These are phyloP conservation scores for Bipolaris bicolor DNA, from an alignment of 2,329 filamentous ascomycete species.

Conservation along the genomic window DNA sequence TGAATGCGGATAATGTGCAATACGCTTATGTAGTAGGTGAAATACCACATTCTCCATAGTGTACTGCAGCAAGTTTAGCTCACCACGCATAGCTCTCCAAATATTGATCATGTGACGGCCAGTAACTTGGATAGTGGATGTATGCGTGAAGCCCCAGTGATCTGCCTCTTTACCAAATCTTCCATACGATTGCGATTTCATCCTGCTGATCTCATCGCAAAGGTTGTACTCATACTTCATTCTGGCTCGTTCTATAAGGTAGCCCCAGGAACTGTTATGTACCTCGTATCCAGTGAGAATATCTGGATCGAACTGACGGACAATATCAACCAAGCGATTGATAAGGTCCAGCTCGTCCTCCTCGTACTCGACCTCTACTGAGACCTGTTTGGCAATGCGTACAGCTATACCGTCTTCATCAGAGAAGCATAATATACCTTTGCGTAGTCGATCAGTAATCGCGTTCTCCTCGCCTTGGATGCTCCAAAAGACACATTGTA, in stretches of 20 bases:
- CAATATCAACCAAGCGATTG: constrained; percentile 83
- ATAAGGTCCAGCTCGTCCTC: constrained; percentile 82
- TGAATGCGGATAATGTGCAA: constrained; percentile 83
- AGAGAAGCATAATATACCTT: constrained; percentile 76
- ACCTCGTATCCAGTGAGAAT: constrained; percentile 95
- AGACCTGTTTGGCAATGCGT: constrained; percentile 67
- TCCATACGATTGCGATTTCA: constrained; percentile 82
- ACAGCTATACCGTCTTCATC: constrained; percentile 64
- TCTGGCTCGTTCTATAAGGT: constrained; percentile 86
- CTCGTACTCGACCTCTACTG: constrained; percentile 73
- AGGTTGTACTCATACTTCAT: constrained; percentile 88
- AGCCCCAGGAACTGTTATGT: constrained; percentile 93
- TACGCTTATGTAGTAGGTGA: constrained; percentile 82
- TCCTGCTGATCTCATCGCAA: constrained; percentile 87
- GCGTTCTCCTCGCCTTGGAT: constrained; percentile 75
- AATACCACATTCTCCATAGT: constrained; percentile 96
- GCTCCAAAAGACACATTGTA: constrained; percentile 90
- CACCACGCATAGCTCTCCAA: constrained; percentile 94
- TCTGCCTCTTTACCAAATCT: constrained; percentile 86
- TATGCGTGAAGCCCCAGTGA: constrained; percentile 92
- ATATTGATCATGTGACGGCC: constrained; percentile 96
- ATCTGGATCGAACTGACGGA: constrained; percentile 84
- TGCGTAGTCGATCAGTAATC: constrained; percentile 61
- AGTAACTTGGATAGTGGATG: constrained; percentile 89
- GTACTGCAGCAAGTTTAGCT: constrained; percentile 89